Evolutionary conservation across 768 basidiomycete species (phyloP).

Genomic region (Rhodosporidiobolus odoratus): DNA sequence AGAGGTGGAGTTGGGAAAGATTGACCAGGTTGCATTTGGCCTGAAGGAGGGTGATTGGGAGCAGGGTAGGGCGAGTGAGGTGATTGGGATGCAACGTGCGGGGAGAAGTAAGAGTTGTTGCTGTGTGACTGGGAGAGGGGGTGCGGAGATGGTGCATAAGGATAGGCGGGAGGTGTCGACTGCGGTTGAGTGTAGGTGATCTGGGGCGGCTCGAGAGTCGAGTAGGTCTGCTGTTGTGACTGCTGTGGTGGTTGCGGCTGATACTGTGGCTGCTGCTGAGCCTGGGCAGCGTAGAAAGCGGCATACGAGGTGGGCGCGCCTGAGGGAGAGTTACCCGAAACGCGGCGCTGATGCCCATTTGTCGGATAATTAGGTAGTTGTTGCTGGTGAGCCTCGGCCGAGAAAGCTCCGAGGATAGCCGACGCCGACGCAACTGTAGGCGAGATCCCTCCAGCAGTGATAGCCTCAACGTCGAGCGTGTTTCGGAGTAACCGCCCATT

Average conservation of each 20-base stretch:
- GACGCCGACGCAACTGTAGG: constrained; percentile 41
- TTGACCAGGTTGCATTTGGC: not conserved
- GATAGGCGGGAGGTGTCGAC: not conserved
- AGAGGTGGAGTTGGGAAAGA: not conserved
- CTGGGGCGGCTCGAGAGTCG: not conserved
- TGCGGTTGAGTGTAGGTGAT: not conserved
- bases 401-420: constrained; percentile 40
- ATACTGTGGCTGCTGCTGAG: too few relatives aligned
- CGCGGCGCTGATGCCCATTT: not conserved
- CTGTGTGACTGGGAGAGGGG: constrained; percentile 14
- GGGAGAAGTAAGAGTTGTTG: not conserved
- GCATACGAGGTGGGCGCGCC: not conserved
- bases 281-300: constrained; percentile 5
- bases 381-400: not conserved
- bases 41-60: not conserved
- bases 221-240: not conserved
- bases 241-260: too few relatives aligned
- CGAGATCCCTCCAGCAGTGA: constrained; percentile 25
- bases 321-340: not conserved
- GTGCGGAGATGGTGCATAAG: constrained; percentile 5
- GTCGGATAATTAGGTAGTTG: not conserved
- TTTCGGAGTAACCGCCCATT: not conserved
- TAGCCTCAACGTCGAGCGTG: constrained; percentile 19
- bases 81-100: not conserved
- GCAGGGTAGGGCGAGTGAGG: not conserved